A percentile compares a stretch with the other conserved stretches of the same genome.
Evolutionary conservation across 2,329 filamentous ascomycete genomes (phyloP).

Genomic region (Diaporthe aspalathi): DNA sequence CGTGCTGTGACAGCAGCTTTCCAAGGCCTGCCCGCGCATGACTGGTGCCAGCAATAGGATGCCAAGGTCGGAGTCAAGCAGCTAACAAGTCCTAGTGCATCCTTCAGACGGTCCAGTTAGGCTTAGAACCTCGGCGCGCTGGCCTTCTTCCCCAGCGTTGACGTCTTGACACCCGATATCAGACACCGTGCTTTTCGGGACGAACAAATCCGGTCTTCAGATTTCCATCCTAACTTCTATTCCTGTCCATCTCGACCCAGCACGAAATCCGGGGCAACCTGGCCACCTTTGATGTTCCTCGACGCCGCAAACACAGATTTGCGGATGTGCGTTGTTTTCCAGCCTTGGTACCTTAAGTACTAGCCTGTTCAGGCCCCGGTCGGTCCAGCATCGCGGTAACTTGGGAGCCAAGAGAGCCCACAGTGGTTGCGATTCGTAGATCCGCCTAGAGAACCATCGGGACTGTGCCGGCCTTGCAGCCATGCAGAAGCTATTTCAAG

Average conservation of each 20-base stretch:
- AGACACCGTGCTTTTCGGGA: slow-evolving; percentile 22
- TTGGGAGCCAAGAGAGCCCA: slow-evolving; percentile 2
- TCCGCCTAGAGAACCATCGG: neutral
- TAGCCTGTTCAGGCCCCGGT: neutral
- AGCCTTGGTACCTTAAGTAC: neutral
- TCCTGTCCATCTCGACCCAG: neutral
- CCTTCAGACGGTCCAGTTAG: slow-evolving; percentile 16
- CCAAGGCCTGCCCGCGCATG: neutral
- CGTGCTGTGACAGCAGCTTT: slow-evolving; percentile 24
- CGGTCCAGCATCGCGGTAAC: neutral
- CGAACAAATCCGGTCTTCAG: slow-evolving; percentile 25
- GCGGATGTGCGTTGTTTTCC: slow-evolving; percentile 1
- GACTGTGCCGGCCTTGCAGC: neutral
- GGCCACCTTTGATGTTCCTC: neutral
- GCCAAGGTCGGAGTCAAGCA: slow-evolving; percentile 2
- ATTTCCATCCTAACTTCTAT: slow-evolving; percentile 27
- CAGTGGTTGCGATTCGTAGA: slow-evolving; percentile 16
- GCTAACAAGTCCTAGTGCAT: slow-evolving; percentile 11
- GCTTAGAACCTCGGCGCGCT: slow-evolving; percentile 12
- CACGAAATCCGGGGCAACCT: slow-evolving; percentile 7
- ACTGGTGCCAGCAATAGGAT: slow-evolving; percentile 6
- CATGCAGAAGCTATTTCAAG: slow-evolving; percentile 17
- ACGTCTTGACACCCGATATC: slow-evolving; percentile 18
- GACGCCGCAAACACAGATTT: slow-evolving; percentile 11
- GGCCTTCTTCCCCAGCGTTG: neutral